Percentiles rank a stretch among this genome's conserved stretches.
Conservation (phyloP, 1,139 yeast genomes). For the Geotrichum macrosporum region DNA sequence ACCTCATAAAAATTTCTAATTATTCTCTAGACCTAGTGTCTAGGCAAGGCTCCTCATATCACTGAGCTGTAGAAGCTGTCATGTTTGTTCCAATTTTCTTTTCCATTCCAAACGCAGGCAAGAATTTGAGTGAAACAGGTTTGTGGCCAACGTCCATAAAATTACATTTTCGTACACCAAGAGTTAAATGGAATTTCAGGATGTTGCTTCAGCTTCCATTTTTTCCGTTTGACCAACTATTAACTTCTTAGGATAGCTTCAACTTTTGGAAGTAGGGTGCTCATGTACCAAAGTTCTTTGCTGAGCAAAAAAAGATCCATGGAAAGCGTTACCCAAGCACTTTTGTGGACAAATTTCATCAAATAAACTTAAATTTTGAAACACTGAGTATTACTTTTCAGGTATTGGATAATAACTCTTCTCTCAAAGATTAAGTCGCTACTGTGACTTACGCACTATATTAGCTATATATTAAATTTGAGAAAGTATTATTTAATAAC, state of each 20-base stretch:
- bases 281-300: constrained; percentile 79
- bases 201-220: neutral
- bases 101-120: constrained; percentile 83
- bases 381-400: too few species aligned
- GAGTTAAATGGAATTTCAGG: constrained; percentile 86
- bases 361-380: too few species aligned
- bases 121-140: constrained; percentile 83
- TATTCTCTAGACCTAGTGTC: neutral
- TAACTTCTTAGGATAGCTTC: constrained; percentile 49
- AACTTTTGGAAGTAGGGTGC: constrained; percentile 91
- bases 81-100: constrained; percentile 74
- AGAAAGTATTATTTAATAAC: too few species aligned
- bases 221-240: neutral
- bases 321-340: constrained; percentile 34
- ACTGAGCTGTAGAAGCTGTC: constrained; percentile 71
- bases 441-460: too few species aligned
- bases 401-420: too few species aligned
- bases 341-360: constrained; percentile 65
- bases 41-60: constrained; percentile 40
- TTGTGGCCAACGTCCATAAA: constrained; percentile 60
- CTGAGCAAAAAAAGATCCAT: constrained; percentile 49
- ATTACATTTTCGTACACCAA: constrained; percentile 67
- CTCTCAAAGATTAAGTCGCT: too few species aligned
- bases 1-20: neutral
- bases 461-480: too few species aligned